Evolutionary conservation across 2,329 filamentous ascomycete species (phyloP), one percentile per base, ranked within the genome.

Genomic region (Epichloe scottii): DNA sequence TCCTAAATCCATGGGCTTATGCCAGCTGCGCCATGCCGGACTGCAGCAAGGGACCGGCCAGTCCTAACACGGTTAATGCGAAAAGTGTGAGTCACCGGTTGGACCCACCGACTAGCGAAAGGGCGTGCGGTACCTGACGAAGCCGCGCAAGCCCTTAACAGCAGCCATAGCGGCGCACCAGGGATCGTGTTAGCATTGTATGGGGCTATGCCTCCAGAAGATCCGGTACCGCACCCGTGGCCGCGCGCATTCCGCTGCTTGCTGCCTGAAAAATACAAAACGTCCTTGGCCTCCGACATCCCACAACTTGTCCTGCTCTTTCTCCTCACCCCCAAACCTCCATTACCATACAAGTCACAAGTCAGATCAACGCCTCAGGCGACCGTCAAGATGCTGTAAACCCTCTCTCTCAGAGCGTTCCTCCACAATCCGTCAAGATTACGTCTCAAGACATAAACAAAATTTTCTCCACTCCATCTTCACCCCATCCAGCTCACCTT

Each of bases 351-450:
- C 59, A 68, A 51, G 2, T 19, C 23, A 62, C 47, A 62, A 56
- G 59, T 54, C 48, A 50, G 41, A 48, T 56, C 49, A 54, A 63
- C 58, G 65, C 67, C 63, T 58, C 60, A 65, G 66, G 69, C 67
- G 67, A 63, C 63, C 58, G 60, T 60, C 72, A 82, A 70, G 67
- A 82, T 82, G 79, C 74, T 76, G 69, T 82, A 79, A 78, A 74
- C 61, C 61, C 65, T 62, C 63, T 64, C 68, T 66, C 61, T 61
- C 65, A 62, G 62, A 63, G 63, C 59, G 62, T 62, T 61, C 54
- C 61, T 60, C 62, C 63, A 58, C 59, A 63, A 61, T 59, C 67
- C 66, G 74, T 66, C 73, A 81, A 71, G 67, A 81, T 80, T 77
- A 63, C 67, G 68, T 77, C 73, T 59, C 60, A 62, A 67, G 66